Evolutionary conservation across 257 asterid genomes (phyloP), one percentile per base, ranked within the genome.

Genomic region (Scutellaria barbata): DNA sequence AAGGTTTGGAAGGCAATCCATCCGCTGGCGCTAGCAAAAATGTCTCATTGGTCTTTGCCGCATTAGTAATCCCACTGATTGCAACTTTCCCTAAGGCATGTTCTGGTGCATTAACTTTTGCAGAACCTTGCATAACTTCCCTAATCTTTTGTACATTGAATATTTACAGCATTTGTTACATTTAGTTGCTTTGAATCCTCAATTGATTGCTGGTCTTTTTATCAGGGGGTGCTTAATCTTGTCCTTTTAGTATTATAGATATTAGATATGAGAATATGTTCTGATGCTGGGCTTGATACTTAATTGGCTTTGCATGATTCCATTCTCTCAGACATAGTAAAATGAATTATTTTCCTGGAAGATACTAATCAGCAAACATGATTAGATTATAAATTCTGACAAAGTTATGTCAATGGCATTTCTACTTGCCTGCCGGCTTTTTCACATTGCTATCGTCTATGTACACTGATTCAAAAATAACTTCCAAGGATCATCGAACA

Each of bases 1-100:
- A 89, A 75, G 96, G 98, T 18, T 45, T 91, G 89, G 96, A 90
- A 82, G 97, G 98, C 66, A 91, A 85, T 77, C 91, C 97, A 40
- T 56, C 88, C 30, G 92, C 88, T 41, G 61, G 61, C 18, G 86
- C 86, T 39, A 84, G 89, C 74, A 94, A 89, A 84, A 91, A 91
- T 73, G 86, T 86, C 66, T 87, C 91, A 1, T 82, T 96, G 79
- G 90, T 50, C 61, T 89, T 94, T 66, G 97, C 96, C 5, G 95
- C 75, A 22, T 68, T 87, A 53, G 74, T 90, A 0, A 59, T 94
- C 63, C 96, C 96, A 72, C 72, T 94, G 22, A 94, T 97, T 60
- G 81, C 82, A 17, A 70, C 78, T 58, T 91, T 91, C 74, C 89
- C 96, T 0, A 81, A 94, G 90, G 98, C 89, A 79, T 61, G 60